Evolutionary conservation across 192 early-diverging fungal genomes (phyloP), one percentile per base, ranked within the genome.

Genomic region (Chytriomyces sp.): DNA sequence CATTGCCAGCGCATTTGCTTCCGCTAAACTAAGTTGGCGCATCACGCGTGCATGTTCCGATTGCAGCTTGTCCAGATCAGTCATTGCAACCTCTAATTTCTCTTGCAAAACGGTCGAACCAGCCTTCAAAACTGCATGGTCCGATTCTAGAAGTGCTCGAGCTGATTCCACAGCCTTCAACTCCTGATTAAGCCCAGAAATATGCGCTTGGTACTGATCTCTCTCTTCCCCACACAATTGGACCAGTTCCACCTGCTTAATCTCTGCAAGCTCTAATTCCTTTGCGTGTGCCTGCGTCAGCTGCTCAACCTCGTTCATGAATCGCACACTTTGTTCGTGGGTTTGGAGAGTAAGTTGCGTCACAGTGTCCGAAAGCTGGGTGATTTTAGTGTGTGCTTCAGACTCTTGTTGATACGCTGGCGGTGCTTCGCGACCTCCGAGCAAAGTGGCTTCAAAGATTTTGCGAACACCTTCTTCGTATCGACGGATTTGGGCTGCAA

Each of bases 401-500:
- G 13, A 13, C 20, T 57, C 53, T 57, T 57, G 16, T 2, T 57
- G 53, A 57, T 57, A 57, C 16, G 16, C 53, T 20, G 53, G 53
- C 20, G 53, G 53, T n/a, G 53, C 53, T 13, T 57, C 53, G 53
- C 53, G 53, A n/a, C 53, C 53, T n/a, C 20, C 20, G 16, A 57
- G 53, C 13, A 57, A 20, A 13, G 53, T 57, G 53, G 53, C 53
- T 20, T 57, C 53, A 57, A 57, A 57, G 16, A 57, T 20, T 57
- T 57, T 57, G 16, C 53, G 53, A 5, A 57, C 53, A 57, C 53
- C 53, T 57, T 57, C 53, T 20, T 57, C 53, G 53, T 57, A 57
- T 57, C 20, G 13, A 20, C 53, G 53, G 16, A 57, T 20, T 20
- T 57, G 53, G 16, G 13, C 53, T n/a, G 13, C 20, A 20, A 57